These are phyloP conservation scores for Phytophthora citrophthora DNA, from an alignment of 352 stramenopile species.

Conservation along the genomic window DNA sequence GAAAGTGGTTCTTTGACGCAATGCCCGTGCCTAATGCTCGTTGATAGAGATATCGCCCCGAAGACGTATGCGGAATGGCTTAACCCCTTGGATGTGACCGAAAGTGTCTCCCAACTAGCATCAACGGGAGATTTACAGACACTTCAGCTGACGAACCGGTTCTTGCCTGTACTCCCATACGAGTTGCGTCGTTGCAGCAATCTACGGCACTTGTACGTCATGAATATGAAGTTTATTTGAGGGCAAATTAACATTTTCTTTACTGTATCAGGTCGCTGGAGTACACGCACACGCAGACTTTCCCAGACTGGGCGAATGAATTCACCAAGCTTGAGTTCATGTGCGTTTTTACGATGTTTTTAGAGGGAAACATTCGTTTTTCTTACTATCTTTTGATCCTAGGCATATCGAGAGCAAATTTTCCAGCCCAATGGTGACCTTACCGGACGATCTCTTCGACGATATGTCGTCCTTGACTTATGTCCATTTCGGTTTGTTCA, in stretches of 20 bases:
- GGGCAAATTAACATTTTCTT: background rate
- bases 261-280: conserved; percentile 4
- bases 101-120: conserved; percentile 35
- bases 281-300: conserved; percentile 30
- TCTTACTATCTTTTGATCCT: conserved; percentile 11
- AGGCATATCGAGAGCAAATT: conserved; percentile 16
- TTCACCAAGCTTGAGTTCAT: conserved; percentile 40
- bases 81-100: conserved; percentile 29
- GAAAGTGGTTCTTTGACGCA: conserved; percentile 19
- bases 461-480: conserved; percentile 40
- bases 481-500: conserved; percentile 25
- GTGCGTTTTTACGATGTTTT: conserved; percentile 6
- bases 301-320: conserved; percentile 25
- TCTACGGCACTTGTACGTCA: background rate
- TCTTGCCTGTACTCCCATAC: background rate
- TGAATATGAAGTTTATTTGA: background rate
- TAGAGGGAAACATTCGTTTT: background rate
- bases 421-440: background rate
- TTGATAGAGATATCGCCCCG: conserved; percentile 32
- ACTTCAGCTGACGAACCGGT: background rate
- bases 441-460: conserved; percentile 30
- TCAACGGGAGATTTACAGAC: conserved; percentile 4
- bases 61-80: conserved; percentile 40
- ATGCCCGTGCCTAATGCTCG: conserved; percentile 51
- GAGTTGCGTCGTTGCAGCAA: background rate